Evolutionary conservation across 805 yeast genomes (phyloP), one percentile per base, ranked within the genome.

Genomic region (Candida suzukii): DNA sequence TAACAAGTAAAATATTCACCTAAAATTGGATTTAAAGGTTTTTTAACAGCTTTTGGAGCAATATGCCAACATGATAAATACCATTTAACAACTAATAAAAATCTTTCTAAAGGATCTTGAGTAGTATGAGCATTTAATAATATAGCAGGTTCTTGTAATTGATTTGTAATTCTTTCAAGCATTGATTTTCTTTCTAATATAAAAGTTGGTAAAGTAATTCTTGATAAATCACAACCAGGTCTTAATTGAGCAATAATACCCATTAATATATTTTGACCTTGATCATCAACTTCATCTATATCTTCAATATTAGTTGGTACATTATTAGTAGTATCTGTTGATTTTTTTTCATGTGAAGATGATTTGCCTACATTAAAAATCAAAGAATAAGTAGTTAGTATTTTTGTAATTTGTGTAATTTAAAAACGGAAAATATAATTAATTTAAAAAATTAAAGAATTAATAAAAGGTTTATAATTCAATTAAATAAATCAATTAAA

Each of bases 41-140:
- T 93, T 60, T 93, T 93, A 14, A 93, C 99, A 3, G 98, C 99
- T 58, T 91, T 91, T 24, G 98, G 99, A 1, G 97, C 93, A 59
- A 93, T 93, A 58, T 93, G 97, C 98, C 98, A 93, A 37, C 95
- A 88, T 3, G 96, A 77, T 61, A 93, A 70, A 60, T 93, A 93
- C 96, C 96, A 91, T 54, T 79, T 78, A 19, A 84, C 80, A 8
- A 91, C 81, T 35, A 75, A 66, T 7, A 87, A 56, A 52, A 93
- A 90, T 43, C 98, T 73, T 42, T 76, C 70, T 19, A 82, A 53
- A 2, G 80, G 78, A 48, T 84, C 85, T 2, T 60, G 57, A 3
- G 73, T 65, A 3, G 54, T 53, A 48, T 83, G 83, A 0, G 97
- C 97, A 20, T 74, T 72, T 7, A 88, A 56, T 32, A 90, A 61